phyloP scores from a whole-genome alignment of 352 stramenopile genomes.

The Phytophthora ramorum region DNA sequence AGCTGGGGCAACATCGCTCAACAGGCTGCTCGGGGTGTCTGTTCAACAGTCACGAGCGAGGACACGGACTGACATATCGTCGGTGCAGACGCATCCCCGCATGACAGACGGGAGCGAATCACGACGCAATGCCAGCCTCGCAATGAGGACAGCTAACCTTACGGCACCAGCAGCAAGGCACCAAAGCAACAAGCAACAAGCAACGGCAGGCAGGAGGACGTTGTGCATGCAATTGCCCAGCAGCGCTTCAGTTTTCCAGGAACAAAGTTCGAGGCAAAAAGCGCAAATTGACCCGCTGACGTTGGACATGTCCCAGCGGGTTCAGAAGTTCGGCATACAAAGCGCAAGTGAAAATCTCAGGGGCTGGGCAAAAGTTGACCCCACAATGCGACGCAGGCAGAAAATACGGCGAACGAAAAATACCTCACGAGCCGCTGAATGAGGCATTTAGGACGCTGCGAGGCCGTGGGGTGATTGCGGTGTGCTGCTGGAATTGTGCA shows the following conservation, averaged over 20 bases:
- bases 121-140: background rate
- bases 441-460: background rate
- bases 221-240: no score
- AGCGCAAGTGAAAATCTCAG: constrained; percentile 18
- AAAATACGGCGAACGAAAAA: background rate
- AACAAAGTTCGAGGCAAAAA: constrained; percentile 11
- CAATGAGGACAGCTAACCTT: background rate
- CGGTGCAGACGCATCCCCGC: constrained; percentile 3
- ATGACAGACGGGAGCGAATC: constrained; percentile 3
- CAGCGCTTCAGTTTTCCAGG: constrained; percentile 2
- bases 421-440: constrained; percentile 1
- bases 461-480: background rate
- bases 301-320: constrained; percentile 17
- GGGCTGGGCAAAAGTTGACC: constrained; percentile 17
- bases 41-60: background rate
- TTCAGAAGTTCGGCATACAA: constrained; percentile 1
- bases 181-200: background rate
- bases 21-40: no score
- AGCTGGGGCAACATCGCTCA: background rate
- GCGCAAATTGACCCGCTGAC: constrained; percentile 4
- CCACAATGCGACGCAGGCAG: constrained; percentile 20
- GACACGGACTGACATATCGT: constrained; percentile 14
- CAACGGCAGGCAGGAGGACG: no score
- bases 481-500: background rate
- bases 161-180: background rate